Evolutionary conservation across 352 stramenopile species (phyloP), one percentile per base, ranked within the genome.

Genomic region (Albugo candida): DNA sequence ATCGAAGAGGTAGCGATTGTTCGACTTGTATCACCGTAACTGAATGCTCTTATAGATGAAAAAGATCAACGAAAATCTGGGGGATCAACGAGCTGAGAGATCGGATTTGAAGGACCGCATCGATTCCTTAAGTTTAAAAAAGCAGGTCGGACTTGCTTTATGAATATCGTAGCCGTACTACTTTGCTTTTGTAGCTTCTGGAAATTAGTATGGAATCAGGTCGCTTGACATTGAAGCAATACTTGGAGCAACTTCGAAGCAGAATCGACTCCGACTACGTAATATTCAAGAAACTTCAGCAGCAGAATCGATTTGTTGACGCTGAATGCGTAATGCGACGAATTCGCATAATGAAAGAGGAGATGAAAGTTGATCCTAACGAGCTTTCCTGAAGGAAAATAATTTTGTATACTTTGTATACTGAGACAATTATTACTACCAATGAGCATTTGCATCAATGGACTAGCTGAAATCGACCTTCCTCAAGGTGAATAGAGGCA

Each of bases 191-290:
- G 13, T 44, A 55, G 54, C 51, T 86, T 16, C 52, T 88, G 14
- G 76, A 88, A 48, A 84, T 86, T 40, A 72, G 83, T 6, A 88
- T 88, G 67, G 61, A 88, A 45, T 80, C 70, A 1, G 76, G 71
- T 11, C 85, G 78, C 45, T 45, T 88, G 36, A 88, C 70, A 27
- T 51, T 84, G 14, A 65, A 82, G 12, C 67, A 70, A 62, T 88
- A 88, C 47, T 53, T 80, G 12, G 61, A 61, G 35, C 55, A 59
- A 16, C 59, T 88, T 5, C 53, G 70, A 36, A 45, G 39, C 13
- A 60, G 67, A 10, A 82, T 88, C 13, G 46, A 49, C 21, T 63
- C 54, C 1, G 76, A 88, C 60, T 64, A 65, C 12, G 40, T 44
- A 27, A 50, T 82, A 18, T 68, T 80, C 13, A 54, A 62, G 27